Base-by-base conservation (phyloP, 2,329 filamentous ascomycete species). In the Aspergillus caelatus region DNA sequence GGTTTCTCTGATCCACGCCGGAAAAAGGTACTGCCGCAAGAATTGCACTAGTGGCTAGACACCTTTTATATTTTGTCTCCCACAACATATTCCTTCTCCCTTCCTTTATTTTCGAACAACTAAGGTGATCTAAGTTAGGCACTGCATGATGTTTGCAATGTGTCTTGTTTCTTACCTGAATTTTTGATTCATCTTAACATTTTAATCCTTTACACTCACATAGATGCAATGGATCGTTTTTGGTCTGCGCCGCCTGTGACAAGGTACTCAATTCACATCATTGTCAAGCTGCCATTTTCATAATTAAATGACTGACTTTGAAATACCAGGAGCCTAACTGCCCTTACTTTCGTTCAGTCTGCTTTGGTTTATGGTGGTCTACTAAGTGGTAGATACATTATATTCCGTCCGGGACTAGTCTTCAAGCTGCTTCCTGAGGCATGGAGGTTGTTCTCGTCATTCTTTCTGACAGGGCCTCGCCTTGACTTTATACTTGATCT, bases 401-500 rank as follows among this genome's bases (percentile, higher is more conserved):
- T 87, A 63, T 91, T 89, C 63, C 77, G 79, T 30, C 76, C 81
- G 19, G 57, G 58, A 26, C 74, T 76, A 62, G 78, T 92, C 62
- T 84, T 89, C 72, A 84, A 83, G 62, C 78, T 86, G 55, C 81
- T 86, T 21, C 87, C 87, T 30, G 79, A 90, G 70, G 65, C 88
- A 67, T 90, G 87, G 87, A 82, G 88, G 55, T 67, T 87, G 14
- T 75, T 84, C 61, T 85, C 86, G 2, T 77, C 84, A 12, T 89
- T 89, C 75, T 75, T 88, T 63, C 79, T 89, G 66, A 89, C 86
- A 10, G 83, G 85, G 57, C 78, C 80, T 12, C 78, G 80, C 45
- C 74, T 89, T 65, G 78, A 80, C 55, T 87, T 93, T 68, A 73
- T 93, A 61, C 81, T 93, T 74, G 91, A 94, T 75, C 88, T 91